Conservation (phyloP, 1,284 basidiomycete genomes). For the Tilletia caries region DNA sequence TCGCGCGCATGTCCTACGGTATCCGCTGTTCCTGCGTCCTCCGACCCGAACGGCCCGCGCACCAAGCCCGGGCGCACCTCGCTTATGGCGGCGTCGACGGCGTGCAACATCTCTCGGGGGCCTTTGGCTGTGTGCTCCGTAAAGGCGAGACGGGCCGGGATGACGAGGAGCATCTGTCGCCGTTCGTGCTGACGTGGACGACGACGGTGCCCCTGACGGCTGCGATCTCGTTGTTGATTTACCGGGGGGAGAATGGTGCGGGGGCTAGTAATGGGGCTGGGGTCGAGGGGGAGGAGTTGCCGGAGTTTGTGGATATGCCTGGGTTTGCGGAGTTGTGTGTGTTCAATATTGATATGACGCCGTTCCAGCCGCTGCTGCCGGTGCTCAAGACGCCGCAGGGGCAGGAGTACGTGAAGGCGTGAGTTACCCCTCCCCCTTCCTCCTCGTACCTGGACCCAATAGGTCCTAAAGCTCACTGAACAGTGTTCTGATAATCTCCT, state of each 20-base stretch:
- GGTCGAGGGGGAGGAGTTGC: conserved; percentile 6
- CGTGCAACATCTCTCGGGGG: conserved; percentile 19
- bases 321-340: conserved; percentile 21
- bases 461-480: too few relatives aligned
- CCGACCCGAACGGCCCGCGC: conserved; percentile 12
- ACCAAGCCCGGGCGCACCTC: conserved; percentile 13
- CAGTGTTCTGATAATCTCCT: background rate
- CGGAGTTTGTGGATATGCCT: conserved; percentile 22
- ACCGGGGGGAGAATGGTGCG: conserved; percentile 15
- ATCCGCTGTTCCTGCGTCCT: conserved; percentile 20
- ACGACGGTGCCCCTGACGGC: conserved; percentile 18
- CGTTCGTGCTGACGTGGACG: conserved; percentile 21
- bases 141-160: conserved; percentile 22
- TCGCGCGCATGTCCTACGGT: conserved; percentile 18
- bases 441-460: too few relatives aligned
- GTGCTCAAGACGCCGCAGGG: conserved; percentile 17
- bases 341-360: conserved; percentile 24
- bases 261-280: too few relatives aligned
- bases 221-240: conserved; percentile 19
- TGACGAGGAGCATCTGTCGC: conserved; percentile 21
- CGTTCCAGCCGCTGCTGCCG: conserved; percentile 20
- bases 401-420: conserved; percentile 18
- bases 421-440: background rate
- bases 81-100: conserved; percentile 21
- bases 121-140: conserved; percentile 20